These are phyloP conservation scores for Alternaria sp. DNA, from an alignment of 2,329 filamentous ascomycete genomes.

Conservation along the genomic window DNA sequence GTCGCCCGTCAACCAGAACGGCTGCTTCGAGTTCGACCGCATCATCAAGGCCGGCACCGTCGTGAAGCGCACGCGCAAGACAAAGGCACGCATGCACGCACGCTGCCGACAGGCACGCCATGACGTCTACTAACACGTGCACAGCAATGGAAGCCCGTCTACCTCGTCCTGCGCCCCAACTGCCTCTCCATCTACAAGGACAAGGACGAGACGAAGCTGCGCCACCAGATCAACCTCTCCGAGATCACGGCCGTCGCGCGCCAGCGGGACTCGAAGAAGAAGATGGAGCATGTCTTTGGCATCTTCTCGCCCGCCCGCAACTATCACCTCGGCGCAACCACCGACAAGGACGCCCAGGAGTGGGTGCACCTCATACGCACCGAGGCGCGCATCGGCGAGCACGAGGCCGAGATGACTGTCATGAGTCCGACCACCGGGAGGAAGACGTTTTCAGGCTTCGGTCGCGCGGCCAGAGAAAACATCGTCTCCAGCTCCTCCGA, in stretches of 20 bases:
- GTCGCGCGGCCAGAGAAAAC: conserved; percentile 34
- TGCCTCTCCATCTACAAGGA: conserved; percentile 92
- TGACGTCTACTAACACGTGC: conserved; percentile 14
- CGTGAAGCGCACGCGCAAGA: conserved; percentile 88
- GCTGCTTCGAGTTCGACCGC: conserved; percentile 93
- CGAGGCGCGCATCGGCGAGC: conserved; percentile 84
- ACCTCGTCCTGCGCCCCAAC: conserved; percentile 88
- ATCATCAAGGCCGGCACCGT: conserved; percentile 89
- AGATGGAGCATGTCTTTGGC: conserved; percentile 85
- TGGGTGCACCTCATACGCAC: conserved; percentile 85
- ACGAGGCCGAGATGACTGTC: conserved; percentile 82
- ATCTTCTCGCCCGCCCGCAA: conserved; percentile 91
- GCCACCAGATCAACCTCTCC: conserved; percentile 84
- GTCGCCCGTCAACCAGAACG: conserved; percentile 91
- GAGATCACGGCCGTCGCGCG: conserved; percentile 91
- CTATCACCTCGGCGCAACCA: conserved; percentile 83
- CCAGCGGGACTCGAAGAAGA: conserved; percentile 87
- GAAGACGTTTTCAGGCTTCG: conserved; percentile 53
- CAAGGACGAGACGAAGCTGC: conserved; percentile 85
- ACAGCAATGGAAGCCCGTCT: conserved; percentile 88
- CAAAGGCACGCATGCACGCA: conserved; percentile 54
- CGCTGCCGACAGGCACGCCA: not conserved
- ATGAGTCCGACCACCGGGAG: conserved; percentile 68
- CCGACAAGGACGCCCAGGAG: conserved; percentile 75
- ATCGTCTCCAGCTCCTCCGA: conserved; percentile 56